Evolutionary conservation across 2,329 filamentous ascomycete species (phyloP), one percentile per base, ranked within the genome.

Genomic region (Aspergillus costaricaensis): DNA sequence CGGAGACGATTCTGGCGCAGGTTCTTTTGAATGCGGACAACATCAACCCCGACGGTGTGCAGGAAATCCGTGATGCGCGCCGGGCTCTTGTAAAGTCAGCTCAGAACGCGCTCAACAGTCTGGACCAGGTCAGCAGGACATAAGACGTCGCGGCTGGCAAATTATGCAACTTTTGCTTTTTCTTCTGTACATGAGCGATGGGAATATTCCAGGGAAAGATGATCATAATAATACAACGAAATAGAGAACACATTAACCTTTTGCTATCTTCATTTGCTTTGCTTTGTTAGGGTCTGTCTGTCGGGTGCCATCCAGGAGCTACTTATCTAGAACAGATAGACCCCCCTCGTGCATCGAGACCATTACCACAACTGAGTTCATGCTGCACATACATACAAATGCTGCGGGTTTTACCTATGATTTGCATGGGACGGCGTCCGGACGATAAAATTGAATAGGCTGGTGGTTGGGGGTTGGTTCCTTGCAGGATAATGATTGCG

Each of bases 41-140:
- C 6, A 79, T 97, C 12, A 89, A 95, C 65, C 79, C 81, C 3
- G 91, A 96, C 68, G 87, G 90, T 73, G 74, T 82, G 5, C 85
- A 87, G 62, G 81, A 88, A 6, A 21, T 21, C 54, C 77, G 81
- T 8, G 72, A 81, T 47, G 85, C 88, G 64, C 74, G 73, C 65
- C 79, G 73, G 60, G 74, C 72, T 6, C 67, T 82, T 39, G 75
- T 81, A 44, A 76, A 71, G 55, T 77, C 80, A 60, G 74, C 77
- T 9, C 77, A 82, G 64, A 67, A 64, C 17, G 64, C 71, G n/a
- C 68, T 80, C 55, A 73, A 68, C 48, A 67, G 67, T 50, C 60
- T 82, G 59, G 80, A 81, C 64, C 65, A 68, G 55, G 68, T 68
- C 43, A 66, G 62, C 14, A 67, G 66, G 50, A 56, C 61, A 27